Evolutionary conservation across 108 stramenopile genomes (phyloP).

Genomic region (Poteriospumella lacustris): DNA sequence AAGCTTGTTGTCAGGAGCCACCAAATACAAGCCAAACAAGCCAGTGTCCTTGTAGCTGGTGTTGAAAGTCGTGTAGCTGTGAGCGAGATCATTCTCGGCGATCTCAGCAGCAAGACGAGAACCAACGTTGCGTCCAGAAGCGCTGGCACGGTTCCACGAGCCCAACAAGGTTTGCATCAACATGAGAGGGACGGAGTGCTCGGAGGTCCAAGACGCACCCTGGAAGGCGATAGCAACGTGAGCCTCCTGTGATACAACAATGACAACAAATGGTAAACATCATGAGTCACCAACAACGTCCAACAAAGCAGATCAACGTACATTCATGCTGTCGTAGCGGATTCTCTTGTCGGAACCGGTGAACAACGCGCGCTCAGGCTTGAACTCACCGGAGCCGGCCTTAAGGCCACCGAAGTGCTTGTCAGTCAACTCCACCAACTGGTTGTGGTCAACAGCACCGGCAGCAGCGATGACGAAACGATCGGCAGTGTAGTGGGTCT

Average conservation of each 20-base stretch:
- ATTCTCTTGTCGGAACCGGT: slow-evolving; percentile 85
- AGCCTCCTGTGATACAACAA: no score
- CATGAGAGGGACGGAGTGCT: slow-evolving; percentile 95
- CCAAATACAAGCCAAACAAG: slow-evolving; percentile 91
- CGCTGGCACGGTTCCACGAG: slow-evolving; percentile 79
- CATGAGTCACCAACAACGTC: no score
- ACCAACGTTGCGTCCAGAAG: slow-evolving; percentile 74
- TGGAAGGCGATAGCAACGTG: slow-evolving; percentile 92
- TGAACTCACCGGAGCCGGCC: slow-evolving; percentile 34
- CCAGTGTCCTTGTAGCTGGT: slow-evolving; percentile 99
- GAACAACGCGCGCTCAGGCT: slow-evolving; percentile 68
- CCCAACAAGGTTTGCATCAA: slow-evolving; percentile 93
- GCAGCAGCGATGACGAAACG: slow-evolving; percentile 95
- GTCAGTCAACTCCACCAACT: slow-evolving; percentile 75
- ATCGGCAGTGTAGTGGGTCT: slow-evolving; percentile 96
- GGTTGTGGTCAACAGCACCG: slow-evolving; percentile 83
- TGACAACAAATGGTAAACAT: no score
- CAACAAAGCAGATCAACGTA: no score
- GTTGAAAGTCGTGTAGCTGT: slow-evolving; percentile 89
- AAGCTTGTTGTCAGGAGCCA: slow-evolving; percentile 80
- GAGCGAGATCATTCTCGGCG: slow-evolving; percentile 74
- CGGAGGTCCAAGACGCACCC: slow-evolving; percentile 90
- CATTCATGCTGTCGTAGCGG: slow-evolving; percentile 72
- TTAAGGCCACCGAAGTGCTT: slow-evolving; percentile 80
- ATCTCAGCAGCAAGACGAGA: slow-evolving; percentile 82